Evolutionary conservation across 2,329 filamentous ascomycete species (phyloP), one percentile per base, ranked within the genome.

Genomic region (Epichloe uncinata): DNA sequence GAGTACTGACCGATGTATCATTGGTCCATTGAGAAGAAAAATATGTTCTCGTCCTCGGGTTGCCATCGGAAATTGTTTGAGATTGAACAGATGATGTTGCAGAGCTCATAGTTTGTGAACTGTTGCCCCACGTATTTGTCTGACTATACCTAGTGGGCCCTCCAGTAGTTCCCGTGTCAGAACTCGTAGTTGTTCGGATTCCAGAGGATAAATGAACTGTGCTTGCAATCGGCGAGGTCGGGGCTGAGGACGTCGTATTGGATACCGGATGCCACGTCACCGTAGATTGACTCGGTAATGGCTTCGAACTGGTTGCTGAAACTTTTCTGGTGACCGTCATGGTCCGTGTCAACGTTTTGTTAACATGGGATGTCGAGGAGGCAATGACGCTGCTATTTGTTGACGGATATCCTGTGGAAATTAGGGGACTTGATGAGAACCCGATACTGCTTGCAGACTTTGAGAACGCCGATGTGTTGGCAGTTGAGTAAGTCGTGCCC

Each of bases 21-120:
- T 52, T 52, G 22, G 33, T 12, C 50, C 47, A 52, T 13, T 36
- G 42, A 15, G 50, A 46, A 36, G 50, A 46, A 38, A 49, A 52
- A 26, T 38, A 52, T 2, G 50, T 49, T 26, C 30, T 45, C 12
- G 50, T 52, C 34, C 47, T 49, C 45, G 46, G 47, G 6, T 34
- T 37, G 3, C 50, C 42, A 8, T 52, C 50, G 15, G 13, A 43
- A 13, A 35, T 4, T 26, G 50, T 46, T 41, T 44, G 48, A 7
- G 48, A 45, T 16, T 20, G 16, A 15, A 12, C 18, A n/a, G 37
- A 35, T 45, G 42, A 37, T 26, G 9, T 37, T 26, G 26, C 12
- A 45, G 35, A 51, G 46, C 42, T 42, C 22, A 46, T 13, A 30
- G 8, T 22, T 37, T 22, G 22, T 16, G 42, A 42, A 18, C 36